Evolutionary conservation across 352 stramenopile genomes (phyloP).

Genomic region (Globisporangium acanthophoron): DNA sequence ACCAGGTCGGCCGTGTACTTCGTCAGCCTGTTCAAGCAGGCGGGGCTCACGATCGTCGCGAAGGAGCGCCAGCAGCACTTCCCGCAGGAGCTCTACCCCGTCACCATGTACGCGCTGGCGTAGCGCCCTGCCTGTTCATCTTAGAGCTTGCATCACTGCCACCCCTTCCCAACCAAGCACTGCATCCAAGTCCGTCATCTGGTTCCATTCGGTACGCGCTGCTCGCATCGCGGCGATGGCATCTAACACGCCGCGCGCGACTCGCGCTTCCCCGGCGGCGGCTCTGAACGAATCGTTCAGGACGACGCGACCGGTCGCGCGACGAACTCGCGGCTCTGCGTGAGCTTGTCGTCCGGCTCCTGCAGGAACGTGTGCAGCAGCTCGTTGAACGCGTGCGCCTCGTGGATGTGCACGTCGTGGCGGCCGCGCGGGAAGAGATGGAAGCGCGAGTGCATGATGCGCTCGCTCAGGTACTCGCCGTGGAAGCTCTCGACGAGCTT

Average conservation of each 20-base stretch:
- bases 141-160: not conserved
- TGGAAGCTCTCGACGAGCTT: constrained; percentile 64
- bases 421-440: constrained; percentile 46
- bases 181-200: constrained; percentile 20
- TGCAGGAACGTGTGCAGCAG: constrained; percentile 59
- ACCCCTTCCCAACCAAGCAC: constrained; percentile 5
- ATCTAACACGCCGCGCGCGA: too few relatives aligned
- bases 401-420: constrained; percentile 52
- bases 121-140: constrained; percentile 9
- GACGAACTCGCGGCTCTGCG: constrained; percentile 77
- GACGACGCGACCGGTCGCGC: constrained; percentile 25
- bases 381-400: constrained; percentile 48
- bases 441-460: constrained; percentile 77
- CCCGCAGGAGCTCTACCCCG: constrained; percentile 92
- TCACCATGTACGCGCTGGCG: constrained; percentile 92
- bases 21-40: constrained; percentile 89
- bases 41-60: constrained; percentile 81
- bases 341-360: constrained; percentile 78
- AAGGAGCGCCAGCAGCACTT: constrained; percentile 90
- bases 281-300: too few relatives aligned
- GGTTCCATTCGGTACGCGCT: not conserved
- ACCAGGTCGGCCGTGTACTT: constrained; percentile 80
- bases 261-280: too few relatives aligned
- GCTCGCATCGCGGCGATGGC: not conserved
- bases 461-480: constrained; percentile 80